A percentile compares a stretch with the other conserved stretches of the same genome.
These are phyloP conservation scores for Ascosphaera aggregata DNA, from an alignment of 2,329 filamentous ascomycete species.

Conservation along the genomic window DNA sequence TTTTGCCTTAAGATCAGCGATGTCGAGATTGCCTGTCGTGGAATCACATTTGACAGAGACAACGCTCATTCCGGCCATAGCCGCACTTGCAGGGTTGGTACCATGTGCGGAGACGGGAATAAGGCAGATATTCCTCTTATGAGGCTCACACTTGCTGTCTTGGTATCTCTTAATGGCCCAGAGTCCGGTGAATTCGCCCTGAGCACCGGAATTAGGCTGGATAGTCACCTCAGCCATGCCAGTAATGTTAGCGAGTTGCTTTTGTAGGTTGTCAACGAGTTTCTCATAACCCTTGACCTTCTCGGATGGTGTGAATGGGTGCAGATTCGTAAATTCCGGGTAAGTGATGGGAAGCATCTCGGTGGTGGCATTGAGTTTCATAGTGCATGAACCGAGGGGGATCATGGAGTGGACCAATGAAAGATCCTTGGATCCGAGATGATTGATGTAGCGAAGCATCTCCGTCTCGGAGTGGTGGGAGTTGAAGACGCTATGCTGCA, in stretches of 20 bases:
- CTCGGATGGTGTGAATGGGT: conserved; percentile 49
- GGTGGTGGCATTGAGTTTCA: conserved; percentile 89
- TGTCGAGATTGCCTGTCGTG: conserved; percentile 70
- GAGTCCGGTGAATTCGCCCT: conserved; percentile 83
- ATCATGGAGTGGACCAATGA: conserved; percentile 97
- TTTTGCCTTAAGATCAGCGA: conserved; percentile 66
- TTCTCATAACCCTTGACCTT: conserved; percentile 43
- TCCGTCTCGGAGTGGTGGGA: conserved; percentile 88
- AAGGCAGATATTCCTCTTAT: conserved; percentile 66
- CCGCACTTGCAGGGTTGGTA: conserved; percentile 83
- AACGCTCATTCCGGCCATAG: conserved; percentile 90
- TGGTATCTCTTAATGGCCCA: conserved; percentile 72
- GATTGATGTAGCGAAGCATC: conserved; percentile 77
- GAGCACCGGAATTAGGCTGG: conserved; percentile 87
- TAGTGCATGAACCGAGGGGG: conserved; percentile 85
- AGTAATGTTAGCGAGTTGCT: conserved; percentile 59
- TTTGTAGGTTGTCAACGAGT: conserved; percentile 49
- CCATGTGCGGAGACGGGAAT: conserved; percentile 91
- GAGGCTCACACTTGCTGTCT: conserved; percentile 36
- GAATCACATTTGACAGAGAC: conserved; percentile 79
- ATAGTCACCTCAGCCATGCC: conserved; percentile 77
- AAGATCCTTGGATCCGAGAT: conserved; percentile 81
- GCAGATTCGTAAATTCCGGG: conserved; percentile 51
- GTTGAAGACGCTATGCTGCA: conserved; percentile 89
- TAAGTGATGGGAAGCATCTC: conserved; percentile 78